Conservation (phyloP, 1,139 yeast genomes). For the Spathaspora sp. region DNA sequence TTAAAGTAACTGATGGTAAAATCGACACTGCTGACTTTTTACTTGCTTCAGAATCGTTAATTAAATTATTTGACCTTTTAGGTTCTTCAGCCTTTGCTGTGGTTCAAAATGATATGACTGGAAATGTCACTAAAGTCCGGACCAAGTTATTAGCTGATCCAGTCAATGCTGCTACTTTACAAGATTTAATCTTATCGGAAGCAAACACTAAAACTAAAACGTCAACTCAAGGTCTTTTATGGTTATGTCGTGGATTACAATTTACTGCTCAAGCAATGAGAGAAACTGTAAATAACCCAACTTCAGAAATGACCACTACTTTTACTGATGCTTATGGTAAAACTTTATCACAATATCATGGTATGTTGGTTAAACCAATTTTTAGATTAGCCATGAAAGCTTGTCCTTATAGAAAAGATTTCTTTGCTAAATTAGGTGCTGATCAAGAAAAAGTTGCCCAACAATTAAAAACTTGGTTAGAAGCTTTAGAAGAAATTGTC, state of each 20-base stretch:
- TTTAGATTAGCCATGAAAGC: constrained; percentile 95
- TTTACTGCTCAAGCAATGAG: constrained; percentile 89
- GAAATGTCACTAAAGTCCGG: constrained; percentile 77
- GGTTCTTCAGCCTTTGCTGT: constrained; percentile 85
- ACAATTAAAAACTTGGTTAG: constrained; percentile 73
- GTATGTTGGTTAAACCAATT: constrained; percentile 78
- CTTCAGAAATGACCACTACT: constrained; percentile 66
- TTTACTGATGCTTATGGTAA: constrained; percentile 81
- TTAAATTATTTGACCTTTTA: constrained; percentile 76
- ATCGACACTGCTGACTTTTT: constrained; percentile 73
- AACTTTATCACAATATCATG: constrained; percentile 80
- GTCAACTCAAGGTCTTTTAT: constrained; percentile 88
- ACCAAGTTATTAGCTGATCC: constrained; percentile 67
- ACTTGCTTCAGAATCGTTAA: constrained; percentile 82
- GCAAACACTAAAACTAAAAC: constrained; percentile 64
- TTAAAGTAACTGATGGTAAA: constrained; percentile 61
- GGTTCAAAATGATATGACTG: constrained; percentile 87
- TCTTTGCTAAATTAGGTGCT: constrained; percentile 75
- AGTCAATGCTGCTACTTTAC: constrained; percentile 61
- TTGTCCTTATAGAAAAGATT: constrained; percentile 88
- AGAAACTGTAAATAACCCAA: constrained; percentile 64
- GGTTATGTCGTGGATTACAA: constrained; percentile 84
- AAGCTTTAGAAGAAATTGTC: constrained; percentile 74
- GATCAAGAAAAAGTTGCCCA: constrained; percentile 64
- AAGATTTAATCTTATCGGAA: constrained; percentile 73